phyloP scores from a whole-genome alignment of 805 yeast species.

The Candida verbasci region DNA sequence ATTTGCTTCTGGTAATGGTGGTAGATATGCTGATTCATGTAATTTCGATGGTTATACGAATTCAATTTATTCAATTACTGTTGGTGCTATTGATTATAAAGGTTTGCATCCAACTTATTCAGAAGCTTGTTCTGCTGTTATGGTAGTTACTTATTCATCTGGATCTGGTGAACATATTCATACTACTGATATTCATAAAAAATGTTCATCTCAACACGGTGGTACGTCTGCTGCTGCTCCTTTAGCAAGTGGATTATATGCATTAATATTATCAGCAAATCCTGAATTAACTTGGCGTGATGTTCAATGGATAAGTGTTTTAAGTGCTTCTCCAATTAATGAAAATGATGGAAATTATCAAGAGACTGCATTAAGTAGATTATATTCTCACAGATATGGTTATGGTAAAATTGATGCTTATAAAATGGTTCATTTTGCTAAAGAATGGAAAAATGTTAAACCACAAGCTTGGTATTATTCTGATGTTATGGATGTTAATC shows the following conservation, averaged over 20 bases:
- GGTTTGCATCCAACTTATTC: conserved; percentile 87
- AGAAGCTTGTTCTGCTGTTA: conserved; percentile 90
- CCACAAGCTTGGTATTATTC: conserved; percentile 82
- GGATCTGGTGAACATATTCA: conserved; percentile 88
- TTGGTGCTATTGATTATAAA: conserved; percentile 85
- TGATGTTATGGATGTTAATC: conserved; percentile 33
- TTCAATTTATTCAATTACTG: conserved; percentile 90
- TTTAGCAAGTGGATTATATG: conserved; percentile 91
- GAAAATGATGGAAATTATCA: conserved; percentile 73
- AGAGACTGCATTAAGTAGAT: conserved; percentile 57
- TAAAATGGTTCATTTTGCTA: conserved; percentile 65
- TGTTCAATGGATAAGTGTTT: conserved; percentile 76
- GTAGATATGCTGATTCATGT: conserved; percentile 76
- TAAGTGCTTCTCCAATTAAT: conserved; percentile 66
- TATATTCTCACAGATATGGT: conserved; percentile 83
- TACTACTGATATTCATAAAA: conserved; percentile 71
- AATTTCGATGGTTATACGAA: conserved; percentile 97
- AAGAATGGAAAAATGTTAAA: conserved; percentile 76
- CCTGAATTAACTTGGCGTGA: conserved; percentile 95
- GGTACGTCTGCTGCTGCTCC: conserved; percentile 99
- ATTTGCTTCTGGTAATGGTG: conserved; percentile 97
- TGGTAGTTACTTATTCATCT: conserved; percentile 90
- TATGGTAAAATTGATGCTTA: conserved; percentile 90
- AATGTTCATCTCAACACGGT: conserved; percentile 76
- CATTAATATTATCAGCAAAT: conserved; percentile 76